Conservation (phyloP, 192 early-diverging fungal species). For the Funneliformis geosporum region DNA sequence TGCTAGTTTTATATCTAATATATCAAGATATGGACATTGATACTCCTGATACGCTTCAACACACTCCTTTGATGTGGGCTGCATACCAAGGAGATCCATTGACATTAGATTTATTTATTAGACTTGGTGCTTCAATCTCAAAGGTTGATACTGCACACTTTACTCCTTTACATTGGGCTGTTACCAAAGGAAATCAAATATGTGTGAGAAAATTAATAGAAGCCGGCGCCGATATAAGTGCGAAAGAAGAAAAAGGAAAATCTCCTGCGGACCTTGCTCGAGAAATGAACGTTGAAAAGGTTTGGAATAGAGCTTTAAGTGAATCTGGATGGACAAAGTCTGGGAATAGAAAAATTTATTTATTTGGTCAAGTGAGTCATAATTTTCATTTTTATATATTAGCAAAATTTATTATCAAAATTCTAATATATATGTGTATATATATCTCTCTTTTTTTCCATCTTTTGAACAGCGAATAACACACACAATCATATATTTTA, state of each 20-base stretch:
- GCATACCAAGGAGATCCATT: constrained; percentile 82
- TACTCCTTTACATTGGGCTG: constrained; percentile 90
- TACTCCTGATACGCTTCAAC: constrained; percentile 67
- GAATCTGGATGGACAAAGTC: constrained; percentile 40
- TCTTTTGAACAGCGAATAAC: constrained; percentile 51
- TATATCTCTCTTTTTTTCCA: background rate
- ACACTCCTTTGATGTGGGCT: constrained; percentile 95
- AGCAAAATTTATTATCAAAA: background rate
- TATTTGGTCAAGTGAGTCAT: constrained; percentile 45
- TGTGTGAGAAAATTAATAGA: constrained; percentile 72
- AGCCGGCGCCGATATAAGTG: constrained; percentile 65
- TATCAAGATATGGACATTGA: constrained; percentile 73
- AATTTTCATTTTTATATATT: constrained; percentile 2
- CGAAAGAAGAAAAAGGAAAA: constrained; percentile 75
- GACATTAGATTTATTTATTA: constrained; percentile 69
- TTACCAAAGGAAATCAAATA: constrained; percentile 59
- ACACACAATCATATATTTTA: constrained; percentile 66
- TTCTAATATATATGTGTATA: background rate
- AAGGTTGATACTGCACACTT: constrained; percentile 70
- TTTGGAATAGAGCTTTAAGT: constrained; percentile 57
- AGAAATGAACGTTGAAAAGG: constrained; percentile 47
- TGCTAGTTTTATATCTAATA: constrained; percentile 76
- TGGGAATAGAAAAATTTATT: constrained; percentile 33
- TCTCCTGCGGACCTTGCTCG: constrained; percentile 82
- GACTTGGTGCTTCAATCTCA: constrained; percentile 68